Base-by-base conservation (phyloP, 2,329 filamentous ascomycete species). In the Curvularia verruculosa region DNA sequence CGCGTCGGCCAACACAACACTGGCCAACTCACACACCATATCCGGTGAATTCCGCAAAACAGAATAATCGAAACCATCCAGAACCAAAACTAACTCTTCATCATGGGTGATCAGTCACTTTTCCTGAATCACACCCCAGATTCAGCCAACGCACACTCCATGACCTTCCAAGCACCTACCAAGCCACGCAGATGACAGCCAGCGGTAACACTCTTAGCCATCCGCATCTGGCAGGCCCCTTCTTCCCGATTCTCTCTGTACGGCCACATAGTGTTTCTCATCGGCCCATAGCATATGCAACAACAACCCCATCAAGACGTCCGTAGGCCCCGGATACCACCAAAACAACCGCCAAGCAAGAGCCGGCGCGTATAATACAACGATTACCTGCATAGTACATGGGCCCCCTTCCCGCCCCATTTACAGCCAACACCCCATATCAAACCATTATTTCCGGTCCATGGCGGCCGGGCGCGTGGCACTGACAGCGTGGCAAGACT, bases 311-410 rank as follows among this genome's bases (percentile, higher is more conserved):
- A n/a, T n/a, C n/a, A n/a, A n/a, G n/a, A n/a, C n/a, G n/a, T n/a
- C n/a, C n/a, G n/a, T n/a, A n/a, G n/a, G n/a, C n/a, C n/a, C n/a
- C n/a, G n/a, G n/a, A n/a, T n/a, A n/a, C n/a, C n/a, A n/a, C n/a
- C n/a, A n/a, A n/a, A n/a, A n/a, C n/a, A n/a, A 10, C 10, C 28
- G 28, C 28, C 28, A 29, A 29, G 28, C 28, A 29, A 53, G n/a
- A 19, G 36, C 54, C 5, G 52, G 44, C 49, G 47, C 23, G 44
- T 29, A 29, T 29, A n/a, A n/a, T 44, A 54, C 23, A 28, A 49
- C 40, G 43, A 60, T 34, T 54, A 73, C 55, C 59, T 79, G 39
- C n/a, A n/a, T n/a, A n/a, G n/a, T 82, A 81, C 64, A 77, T 81
- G 75, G 80, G n/a, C n/a, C n/a, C n/a, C n/a, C n/a, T n/a, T n/a